These are phyloP conservation scores for Inga laurina DNA, from an alignment of 306 rosid species.

Conservation along the genomic window DNA sequence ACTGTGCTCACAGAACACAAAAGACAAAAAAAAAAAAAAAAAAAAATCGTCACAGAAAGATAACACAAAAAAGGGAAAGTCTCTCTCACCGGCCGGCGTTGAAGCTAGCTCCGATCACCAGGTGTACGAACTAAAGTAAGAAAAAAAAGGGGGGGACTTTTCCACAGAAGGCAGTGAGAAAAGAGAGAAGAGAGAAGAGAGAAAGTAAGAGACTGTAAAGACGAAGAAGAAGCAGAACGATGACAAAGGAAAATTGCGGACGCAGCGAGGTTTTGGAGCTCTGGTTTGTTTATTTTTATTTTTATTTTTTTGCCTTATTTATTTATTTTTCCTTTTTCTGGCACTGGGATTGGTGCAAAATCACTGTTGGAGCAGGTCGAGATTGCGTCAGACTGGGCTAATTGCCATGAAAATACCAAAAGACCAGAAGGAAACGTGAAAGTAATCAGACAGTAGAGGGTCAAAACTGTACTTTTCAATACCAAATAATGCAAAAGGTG, in stretches of 20 bases:
- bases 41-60: background rate
- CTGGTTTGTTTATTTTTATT: background rate
- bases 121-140: background rate
- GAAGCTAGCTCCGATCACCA: constrained; percentile 1
- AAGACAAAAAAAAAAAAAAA: background rate
- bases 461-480: background rate
- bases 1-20: background rate
- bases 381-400: constrained; percentile 2
- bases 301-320: background rate
- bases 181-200: no score
- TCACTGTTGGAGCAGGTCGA: constrained; percentile 30
- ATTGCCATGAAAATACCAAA: constrained; percentile 14
- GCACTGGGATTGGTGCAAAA: constrained; percentile 37
- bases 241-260: constrained; percentile 9
- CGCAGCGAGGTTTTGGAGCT: constrained; percentile 10
- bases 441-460: background rate
- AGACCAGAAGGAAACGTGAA: constrained; percentile 4
- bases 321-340: background rate
- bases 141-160: background rate
- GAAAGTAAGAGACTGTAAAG: background rate
- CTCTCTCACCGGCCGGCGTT: background rate
- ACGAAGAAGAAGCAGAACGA: background rate
- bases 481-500: constrained; percentile 5
- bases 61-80: background rate
- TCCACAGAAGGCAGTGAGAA: background rate